Conservation (phyloP, 768 basidiomycete species). For the Auricularia cornea region DNA sequence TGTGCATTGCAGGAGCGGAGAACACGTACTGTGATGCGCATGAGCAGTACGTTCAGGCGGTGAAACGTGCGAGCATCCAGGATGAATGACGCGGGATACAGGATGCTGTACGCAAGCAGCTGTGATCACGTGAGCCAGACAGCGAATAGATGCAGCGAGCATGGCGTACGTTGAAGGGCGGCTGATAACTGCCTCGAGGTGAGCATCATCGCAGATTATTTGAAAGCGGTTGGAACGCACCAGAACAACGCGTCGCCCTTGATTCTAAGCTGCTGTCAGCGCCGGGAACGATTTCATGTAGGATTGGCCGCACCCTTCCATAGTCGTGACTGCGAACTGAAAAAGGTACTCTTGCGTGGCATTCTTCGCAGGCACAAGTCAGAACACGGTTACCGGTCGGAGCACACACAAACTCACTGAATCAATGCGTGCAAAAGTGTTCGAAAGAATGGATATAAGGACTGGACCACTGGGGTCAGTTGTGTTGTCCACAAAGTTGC, state of each 20-base stretch:
- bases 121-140: background rate
- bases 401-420: conserved; percentile 29
- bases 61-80: conserved; percentile 74
- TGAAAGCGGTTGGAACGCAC: background rate
- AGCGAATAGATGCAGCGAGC: too few relatives aligned
- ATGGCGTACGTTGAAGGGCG: conserved; percentile 64
- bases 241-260: conserved; percentile 83
- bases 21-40: conserved; percentile 67
- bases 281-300: too few relatives aligned
- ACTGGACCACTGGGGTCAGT: too few relatives aligned
- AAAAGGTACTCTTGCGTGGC: conserved; percentile 73
- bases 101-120: conserved; percentile 58
- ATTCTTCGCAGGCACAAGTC: conserved; percentile 28
- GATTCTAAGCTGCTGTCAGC: conserved; percentile 40
- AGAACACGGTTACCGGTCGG: background rate
- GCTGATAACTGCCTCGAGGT: conserved; percentile 54
- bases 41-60: conserved; percentile 74
- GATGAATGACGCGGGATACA: conserved; percentile 72
- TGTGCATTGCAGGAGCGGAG: too few relatives aligned
- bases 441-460: conserved; percentile 84
- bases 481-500: too few relatives aligned
- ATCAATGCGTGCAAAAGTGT: conserved; percentile 76
- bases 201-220: background rate
- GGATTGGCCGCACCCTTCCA: conserved; percentile 68
- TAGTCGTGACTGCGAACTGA: conserved; percentile 77